Conservation (phyloP, 106 monocot species). For the Chionographis japonica region DNA sequence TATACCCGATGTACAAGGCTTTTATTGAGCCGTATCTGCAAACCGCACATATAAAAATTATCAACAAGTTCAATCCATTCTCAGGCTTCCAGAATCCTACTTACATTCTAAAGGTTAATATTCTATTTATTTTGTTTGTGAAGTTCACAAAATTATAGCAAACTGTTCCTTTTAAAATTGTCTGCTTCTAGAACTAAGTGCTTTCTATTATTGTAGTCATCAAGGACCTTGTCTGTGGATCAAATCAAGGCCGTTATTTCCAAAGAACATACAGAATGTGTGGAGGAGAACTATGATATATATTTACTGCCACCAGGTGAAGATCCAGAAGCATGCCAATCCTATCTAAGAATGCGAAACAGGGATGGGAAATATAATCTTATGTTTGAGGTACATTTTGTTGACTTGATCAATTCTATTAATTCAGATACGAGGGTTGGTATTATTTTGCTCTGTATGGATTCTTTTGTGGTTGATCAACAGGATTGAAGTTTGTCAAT, state of each 20-base stretch:
- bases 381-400: slow-evolving; percentile 92
- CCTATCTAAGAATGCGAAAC: slow-evolving; percentile 96
- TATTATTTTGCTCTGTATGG: too few species aligned
- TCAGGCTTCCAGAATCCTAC: slow-evolving; percentile 96
- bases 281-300: slow-evolving; percentile 93
- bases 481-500: too few species aligned
- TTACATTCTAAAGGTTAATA: slow-evolving; percentile 87
- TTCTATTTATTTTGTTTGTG: slow-evolving; percentile 2
- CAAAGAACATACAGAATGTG: slow-evolving; percentile 60
- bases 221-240: slow-evolving; percentile 44
- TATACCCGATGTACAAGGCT: slow-evolving; percentile 99
- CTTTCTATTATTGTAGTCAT: slow-evolving; percentile 59
- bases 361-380: slow-evolving; percentile 98
- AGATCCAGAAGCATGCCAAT: slow-evolving; percentile 98
- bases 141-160: neutral
- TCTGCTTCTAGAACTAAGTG: slow-evolving; percentile 21
- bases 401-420: neutral
- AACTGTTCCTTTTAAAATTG: neutral
- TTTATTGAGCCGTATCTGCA: slow-evolving; percentile 95
- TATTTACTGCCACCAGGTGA: slow-evolving; percentile 97
- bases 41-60: slow-evolving; percentile 96
- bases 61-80: slow-evolving; percentile 98
- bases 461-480: too few species aligned
- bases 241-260: slow-evolving; percentile 79
- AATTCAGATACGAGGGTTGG: too few species aligned